phyloP scores from a whole-genome alignment of 2,329 filamentous ascomycete genomes.

The Xylariomycetidae sp. region DNA sequence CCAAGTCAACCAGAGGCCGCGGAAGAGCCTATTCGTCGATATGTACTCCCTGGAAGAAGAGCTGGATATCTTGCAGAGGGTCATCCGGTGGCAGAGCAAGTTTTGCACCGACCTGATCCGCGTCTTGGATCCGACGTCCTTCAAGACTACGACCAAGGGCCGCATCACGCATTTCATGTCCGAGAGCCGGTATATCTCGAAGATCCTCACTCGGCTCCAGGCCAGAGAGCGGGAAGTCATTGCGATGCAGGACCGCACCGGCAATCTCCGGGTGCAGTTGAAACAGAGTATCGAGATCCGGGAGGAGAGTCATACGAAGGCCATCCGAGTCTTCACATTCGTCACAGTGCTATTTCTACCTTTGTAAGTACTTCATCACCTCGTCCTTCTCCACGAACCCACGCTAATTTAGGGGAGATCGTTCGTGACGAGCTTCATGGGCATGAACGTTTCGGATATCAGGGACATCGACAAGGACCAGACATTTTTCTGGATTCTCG shows the following conservation, averaged over 20 bases:
- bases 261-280: slow-evolving; percentile 6
- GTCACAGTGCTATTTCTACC: slow-evolving; percentile 15
- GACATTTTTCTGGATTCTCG: slow-evolving; percentile 11
- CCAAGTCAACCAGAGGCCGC: slow-evolving; percentile 7
- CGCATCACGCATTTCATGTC: slow-evolving; percentile 5
- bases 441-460: slow-evolving; percentile 17
- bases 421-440: slow-evolving; percentile 15
- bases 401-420: no score
- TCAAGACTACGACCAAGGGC: slow-evolving; percentile 5
- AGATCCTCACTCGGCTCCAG: slow-evolving; percentile 3
- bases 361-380: slow-evolving; percentile 7
- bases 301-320: slow-evolving; percentile 16
- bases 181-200: slow-evolving; percentile 5
- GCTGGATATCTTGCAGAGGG: slow-evolving; percentile 5
- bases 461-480: slow-evolving; percentile 9
- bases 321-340: slow-evolving; percentile 15
- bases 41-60: slow-evolving; percentile 10
- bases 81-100: slow-evolving; percentile 10
- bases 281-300: slow-evolving; percentile 13
- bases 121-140: slow-evolving; percentile 9
- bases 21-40: slow-evolving; percentile 8
- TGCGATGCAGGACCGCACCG: slow-evolving; percentile 1
- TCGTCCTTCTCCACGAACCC: neutral
- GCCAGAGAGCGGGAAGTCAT: slow-evolving; percentile 3
- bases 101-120: slow-evolving; percentile 7